Conservation (phyloP, 2,329 filamentous ascomycete genomes). For the Monosporascus cannonballus region DNA sequence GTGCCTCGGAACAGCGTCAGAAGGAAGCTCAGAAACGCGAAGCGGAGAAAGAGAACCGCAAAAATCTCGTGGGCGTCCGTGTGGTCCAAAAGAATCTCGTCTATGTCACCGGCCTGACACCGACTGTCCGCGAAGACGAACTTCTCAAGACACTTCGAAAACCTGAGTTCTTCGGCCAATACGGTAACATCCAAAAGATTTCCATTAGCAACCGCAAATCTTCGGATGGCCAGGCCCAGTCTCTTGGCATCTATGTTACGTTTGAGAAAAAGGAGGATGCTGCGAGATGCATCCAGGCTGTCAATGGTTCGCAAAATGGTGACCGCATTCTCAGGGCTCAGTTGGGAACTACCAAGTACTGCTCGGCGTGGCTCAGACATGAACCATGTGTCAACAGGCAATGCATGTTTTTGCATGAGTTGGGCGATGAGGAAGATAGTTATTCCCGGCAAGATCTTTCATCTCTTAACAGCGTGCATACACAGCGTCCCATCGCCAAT, state of each 20-base stretch:
- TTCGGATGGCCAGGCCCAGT: conserved; percentile 69
- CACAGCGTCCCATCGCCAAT: conserved; percentile 59
- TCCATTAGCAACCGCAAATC: conserved; percentile 94
- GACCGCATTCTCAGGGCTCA: conserved; percentile 77
- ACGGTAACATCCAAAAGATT: conserved; percentile 97
- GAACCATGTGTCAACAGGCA: conserved; percentile 93
- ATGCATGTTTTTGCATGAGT: conserved; percentile 97
- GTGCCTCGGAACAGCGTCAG: conserved; percentile 73
- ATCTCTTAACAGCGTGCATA: conserved; percentile 85
- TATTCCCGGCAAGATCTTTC: conserved; percentile 93
- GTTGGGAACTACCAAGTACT: conserved; percentile 93
- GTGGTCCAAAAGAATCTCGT: conserved; percentile 98
- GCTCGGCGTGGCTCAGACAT: conserved; percentile 90
- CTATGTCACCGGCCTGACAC: conserved; percentile 92
- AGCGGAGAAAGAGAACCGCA: conserved; percentile 89
- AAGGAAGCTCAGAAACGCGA: conserved; percentile 96
- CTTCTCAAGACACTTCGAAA: conserved; percentile 85
- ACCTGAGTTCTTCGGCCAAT: conserved; percentile 93
- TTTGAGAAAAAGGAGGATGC: conserved; percentile 91
- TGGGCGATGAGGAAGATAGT: conserved; percentile 96
- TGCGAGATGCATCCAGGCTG: conserved; percentile 79
- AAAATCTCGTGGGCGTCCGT: conserved; percentile 89
- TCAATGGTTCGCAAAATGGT: conserved; percentile 88
- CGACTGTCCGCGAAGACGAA: conserved; percentile 86
- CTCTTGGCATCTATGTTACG: conserved; percentile 96